A percentile compares a stretch with the other conserved stretches of the same genome.
These are phyloP conservation scores for Teratosphaeria zuluensis DNA, from an alignment of 2,329 filamentous ascomycete genomes.

Conservation along the genomic window DNA sequence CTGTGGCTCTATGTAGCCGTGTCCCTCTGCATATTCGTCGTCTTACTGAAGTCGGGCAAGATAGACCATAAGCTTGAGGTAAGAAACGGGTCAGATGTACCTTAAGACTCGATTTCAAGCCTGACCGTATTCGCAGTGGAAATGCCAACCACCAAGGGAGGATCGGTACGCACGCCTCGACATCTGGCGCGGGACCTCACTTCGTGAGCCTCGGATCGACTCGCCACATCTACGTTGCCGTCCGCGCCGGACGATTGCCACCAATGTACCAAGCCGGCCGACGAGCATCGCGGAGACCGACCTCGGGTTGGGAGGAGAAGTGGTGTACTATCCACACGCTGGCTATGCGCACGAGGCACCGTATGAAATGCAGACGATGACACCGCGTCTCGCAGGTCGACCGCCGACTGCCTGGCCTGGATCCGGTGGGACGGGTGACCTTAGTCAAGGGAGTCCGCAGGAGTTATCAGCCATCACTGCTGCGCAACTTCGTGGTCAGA, in stretches of 20 bases:
- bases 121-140: background rate
- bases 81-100: background rate
- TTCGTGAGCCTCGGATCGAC: background rate
- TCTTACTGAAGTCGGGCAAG: background rate
- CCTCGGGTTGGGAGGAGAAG: background rate
- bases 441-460: background rate
- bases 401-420: background rate
- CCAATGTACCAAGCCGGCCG: background rate
- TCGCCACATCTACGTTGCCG: background rate
- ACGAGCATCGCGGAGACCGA: background rate
- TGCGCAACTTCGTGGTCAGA: background rate
- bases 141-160: background rate
- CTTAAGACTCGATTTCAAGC: background rate
- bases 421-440: background rate
- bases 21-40: background rate
- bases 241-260: background rate
- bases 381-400: background rate
- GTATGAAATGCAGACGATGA: background rate
- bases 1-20: background rate
- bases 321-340: background rate
- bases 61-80: background rate
- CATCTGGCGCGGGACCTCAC: background rate
- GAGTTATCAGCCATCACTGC: background rate
- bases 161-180: background rate
- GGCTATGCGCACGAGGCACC: background rate